phyloP scores from a whole-genome alignment of 2,329 filamentous ascomycete species.

The Colletotrichum sp. region DNA sequence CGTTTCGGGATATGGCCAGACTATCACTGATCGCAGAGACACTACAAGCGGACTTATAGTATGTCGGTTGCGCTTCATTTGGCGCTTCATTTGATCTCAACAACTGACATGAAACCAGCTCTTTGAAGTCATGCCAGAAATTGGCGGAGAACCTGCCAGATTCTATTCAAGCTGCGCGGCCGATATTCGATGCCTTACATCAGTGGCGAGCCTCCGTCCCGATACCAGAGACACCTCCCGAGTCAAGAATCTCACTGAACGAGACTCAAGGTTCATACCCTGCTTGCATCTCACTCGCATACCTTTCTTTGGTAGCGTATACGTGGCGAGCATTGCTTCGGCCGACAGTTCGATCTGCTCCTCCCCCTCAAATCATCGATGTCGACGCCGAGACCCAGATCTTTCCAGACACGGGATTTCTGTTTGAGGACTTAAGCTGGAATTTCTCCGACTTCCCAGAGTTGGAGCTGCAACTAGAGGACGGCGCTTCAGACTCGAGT shows the following conservation, averaged over 20 bases:
- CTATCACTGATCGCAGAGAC: neutral
- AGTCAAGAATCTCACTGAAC: neutral
- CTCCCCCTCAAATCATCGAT: neutral
- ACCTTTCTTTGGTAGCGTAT: neutral
- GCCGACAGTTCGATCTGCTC: neutral
- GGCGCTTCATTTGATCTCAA: neutral
- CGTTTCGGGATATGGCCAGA: neutral
- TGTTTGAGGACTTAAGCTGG: neutral
- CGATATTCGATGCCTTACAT: neutral
- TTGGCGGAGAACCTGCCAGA: neutral
- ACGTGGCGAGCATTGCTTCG: neutral
- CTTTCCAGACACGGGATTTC: neutral
- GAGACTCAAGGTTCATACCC: neutral
- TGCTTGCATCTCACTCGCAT: neutral
- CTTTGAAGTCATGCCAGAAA: neutral
- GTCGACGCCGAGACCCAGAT: neutral
- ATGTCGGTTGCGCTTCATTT: rapidly evolving
- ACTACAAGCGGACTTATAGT: neutral
- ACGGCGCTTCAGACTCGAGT: neutral
- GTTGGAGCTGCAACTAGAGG: neutral
- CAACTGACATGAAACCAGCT: neutral
- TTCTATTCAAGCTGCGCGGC: neutral
- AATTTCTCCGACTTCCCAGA: neutral
- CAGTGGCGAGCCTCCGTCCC: neutral
- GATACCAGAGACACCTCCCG: neutral